Evolutionary conservation across 306 rosid genomes (phyloP).

Genomic region (Trifolium subterraneum): DNA sequence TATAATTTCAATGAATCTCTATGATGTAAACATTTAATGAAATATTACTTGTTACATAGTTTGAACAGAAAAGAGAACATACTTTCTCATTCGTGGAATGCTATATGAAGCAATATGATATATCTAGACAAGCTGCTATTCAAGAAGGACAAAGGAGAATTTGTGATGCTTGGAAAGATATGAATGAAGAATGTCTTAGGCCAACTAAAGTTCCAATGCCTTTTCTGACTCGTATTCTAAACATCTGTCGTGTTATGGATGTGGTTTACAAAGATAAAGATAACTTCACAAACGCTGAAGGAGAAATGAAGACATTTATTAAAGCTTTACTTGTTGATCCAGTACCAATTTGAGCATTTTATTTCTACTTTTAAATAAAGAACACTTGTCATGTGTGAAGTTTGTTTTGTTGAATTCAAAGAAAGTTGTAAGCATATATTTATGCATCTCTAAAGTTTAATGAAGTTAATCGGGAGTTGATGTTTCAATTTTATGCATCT

Average conservation of each 20-base stretch:
- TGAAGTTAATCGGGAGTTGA: too few relatives aligned
- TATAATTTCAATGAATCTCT: neutral
- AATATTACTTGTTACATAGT: neutral
- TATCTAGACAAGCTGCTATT: conserved; percentile 36
- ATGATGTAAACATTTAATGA: neutral
- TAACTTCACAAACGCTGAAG: conserved; percentile 22
- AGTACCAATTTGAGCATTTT: neutral
- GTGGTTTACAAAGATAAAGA: conserved; percentile 24
- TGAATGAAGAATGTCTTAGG: conserved; percentile 33
- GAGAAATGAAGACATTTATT: neutral
- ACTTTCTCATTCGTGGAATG: conserved; percentile 38
- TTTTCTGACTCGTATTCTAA: neutral
- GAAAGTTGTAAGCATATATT: too few relatives aligned
- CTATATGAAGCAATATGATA: conserved; percentile 36
- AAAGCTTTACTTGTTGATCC: neutral
- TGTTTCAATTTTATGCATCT: too few relatives aligned
- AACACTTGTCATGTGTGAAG: too few relatives aligned
- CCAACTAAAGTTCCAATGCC: conserved; percentile 17
- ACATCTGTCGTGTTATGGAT: conserved; percentile 8
- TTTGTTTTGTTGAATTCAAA: too few relatives aligned
- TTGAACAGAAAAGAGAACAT: conserved; percentile 46
- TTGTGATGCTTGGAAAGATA: conserved; percentile 51
- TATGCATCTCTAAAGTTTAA: too few relatives aligned
- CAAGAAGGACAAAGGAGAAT: conserved; percentile 8
- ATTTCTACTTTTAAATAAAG: too few relatives aligned